Conservation (phyloP, 805 yeast genomes). For the Yamadazyma philogaea region DNA sequence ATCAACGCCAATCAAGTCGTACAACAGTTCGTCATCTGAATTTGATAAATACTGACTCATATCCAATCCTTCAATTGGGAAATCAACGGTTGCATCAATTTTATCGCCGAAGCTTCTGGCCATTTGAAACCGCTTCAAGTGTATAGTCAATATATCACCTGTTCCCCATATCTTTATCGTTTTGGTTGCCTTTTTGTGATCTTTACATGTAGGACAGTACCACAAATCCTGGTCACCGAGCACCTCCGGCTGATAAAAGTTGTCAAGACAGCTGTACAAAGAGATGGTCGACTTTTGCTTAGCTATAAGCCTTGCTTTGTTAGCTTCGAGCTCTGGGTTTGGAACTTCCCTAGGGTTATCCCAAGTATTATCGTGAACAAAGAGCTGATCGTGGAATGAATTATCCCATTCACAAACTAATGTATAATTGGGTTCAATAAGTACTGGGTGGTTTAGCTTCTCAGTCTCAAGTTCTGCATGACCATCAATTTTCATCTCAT, state of each 20-base stretch:
- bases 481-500: not conserved
- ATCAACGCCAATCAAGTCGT: conserved; percentile 89
- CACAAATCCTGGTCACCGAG: conserved; percentile 86
- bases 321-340: conserved; percentile 55
- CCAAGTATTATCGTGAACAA: conserved; percentile 59
- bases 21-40: conserved; percentile 41
- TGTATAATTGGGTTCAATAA: conserved; percentile 23
- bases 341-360: conserved; percentile 37
- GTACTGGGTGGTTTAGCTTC: conserved; percentile 17
- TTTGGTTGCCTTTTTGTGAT: conserved; percentile 86
- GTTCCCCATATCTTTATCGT: conserved; percentile 90
- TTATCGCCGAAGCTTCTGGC: conserved; percentile 85
- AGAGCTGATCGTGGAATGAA: conserved; percentile 48
- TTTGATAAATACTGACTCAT: conserved; percentile 55
- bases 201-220: conserved; percentile 90
- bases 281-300: conserved; percentile 46
- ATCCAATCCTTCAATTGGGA: conserved; percentile 82
- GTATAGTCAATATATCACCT: conserved; percentile 87
- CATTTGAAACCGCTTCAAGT: conserved; percentile 84
- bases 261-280: conserved; percentile 67
- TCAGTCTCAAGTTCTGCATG: conserved; percentile 2
- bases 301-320: conserved; percentile 31
- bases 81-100: conserved; percentile 78
- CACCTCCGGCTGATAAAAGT: conserved; percentile 79
- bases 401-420: conserved; percentile 67